A percentile compares a stretch with the other conserved stretches of the same genome.
Evolutionary conservation across 177 flowering plant genomes (phyloP).

Genomic region (Telopea speciosissima): DNA sequence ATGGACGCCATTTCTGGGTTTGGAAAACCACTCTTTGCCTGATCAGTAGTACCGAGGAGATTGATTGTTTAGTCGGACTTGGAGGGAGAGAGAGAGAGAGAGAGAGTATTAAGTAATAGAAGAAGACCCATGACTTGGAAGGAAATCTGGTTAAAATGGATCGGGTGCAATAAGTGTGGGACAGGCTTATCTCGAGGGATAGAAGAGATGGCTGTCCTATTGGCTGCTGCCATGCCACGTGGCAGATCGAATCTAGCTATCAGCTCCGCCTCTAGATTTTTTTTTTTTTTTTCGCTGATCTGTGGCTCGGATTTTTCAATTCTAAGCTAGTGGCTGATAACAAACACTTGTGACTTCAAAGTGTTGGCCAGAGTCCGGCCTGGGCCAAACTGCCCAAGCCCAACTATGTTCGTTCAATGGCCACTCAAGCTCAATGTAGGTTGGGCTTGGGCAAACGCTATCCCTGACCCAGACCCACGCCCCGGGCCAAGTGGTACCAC

Average conservation of each 20-base stretch:
- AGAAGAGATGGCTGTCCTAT: slow-evolving; percentile 24
- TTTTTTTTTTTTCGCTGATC: slow-evolving; percentile 19
- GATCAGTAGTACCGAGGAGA: not conserved
- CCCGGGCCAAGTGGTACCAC: too few relatives aligned
- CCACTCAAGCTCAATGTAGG: too few relatives aligned
- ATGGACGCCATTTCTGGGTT: slow-evolving; percentile 52
- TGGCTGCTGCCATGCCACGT: slow-evolving; percentile 38
- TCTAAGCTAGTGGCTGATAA: slow-evolving; percentile 33
- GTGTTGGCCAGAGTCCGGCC: not conserved
- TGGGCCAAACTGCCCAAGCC: too few relatives aligned
- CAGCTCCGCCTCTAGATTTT: slow-evolving; percentile 15
- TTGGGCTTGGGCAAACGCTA: too few relatives aligned
- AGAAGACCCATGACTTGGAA: slow-evolving; percentile 8
- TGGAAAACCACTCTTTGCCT: not conserved
- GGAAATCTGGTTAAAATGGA: not conserved
- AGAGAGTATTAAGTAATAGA: not conserved
- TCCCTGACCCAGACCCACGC: too few relatives aligned
- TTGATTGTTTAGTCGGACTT: not conserved
- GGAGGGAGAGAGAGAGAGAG: not conserved
- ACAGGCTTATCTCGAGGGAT: slow-evolving; percentile 50
- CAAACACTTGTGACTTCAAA: not conserved
- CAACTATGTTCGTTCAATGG: too few relatives aligned
- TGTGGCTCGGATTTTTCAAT: slow-evolving; percentile 12
- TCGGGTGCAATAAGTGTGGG: not conserved
- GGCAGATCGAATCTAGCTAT: slow-evolving; percentile 36